Evolutionary conservation across 305 asterid species (phyloP).

Genomic region (Plantago coronopus): DNA sequence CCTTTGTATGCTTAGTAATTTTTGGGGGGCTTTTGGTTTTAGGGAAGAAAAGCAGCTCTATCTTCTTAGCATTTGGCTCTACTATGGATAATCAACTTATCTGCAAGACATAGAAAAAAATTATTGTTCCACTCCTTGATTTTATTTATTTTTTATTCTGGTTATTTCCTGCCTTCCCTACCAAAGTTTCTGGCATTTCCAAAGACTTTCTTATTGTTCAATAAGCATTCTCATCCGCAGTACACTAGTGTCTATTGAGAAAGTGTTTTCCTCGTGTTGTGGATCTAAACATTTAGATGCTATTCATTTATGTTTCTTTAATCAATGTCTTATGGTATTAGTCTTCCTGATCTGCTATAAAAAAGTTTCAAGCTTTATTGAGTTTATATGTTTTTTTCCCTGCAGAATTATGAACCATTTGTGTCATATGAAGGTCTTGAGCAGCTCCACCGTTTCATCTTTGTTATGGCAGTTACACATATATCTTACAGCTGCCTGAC

Average conservation of each 20-base stretch:
- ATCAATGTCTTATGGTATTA: neutral
- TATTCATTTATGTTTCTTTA: slow-evolving; percentile 2
- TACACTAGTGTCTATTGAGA: too few relatives aligned
- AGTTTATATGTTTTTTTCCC: slow-evolving; percentile 6
- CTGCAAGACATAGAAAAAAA: too few relatives aligned
- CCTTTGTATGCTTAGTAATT: too few relatives aligned
- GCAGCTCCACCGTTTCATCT: slow-evolving; percentile 97
- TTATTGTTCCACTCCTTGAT: too few relatives aligned
- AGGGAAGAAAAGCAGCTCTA: too few relatives aligned
- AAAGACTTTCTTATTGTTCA: neutral
- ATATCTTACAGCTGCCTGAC: slow-evolving; percentile 95
- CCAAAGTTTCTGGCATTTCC: too few relatives aligned
- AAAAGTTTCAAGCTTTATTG: neutral
- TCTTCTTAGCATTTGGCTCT: too few relatives aligned
- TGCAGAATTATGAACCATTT: slow-evolving; percentile 87
- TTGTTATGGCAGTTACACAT: slow-evolving; percentile 96
- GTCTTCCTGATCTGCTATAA: neutral
- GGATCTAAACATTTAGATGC: slow-evolving; percentile 2
- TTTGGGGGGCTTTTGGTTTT: too few relatives aligned
- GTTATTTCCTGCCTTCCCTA: too few relatives aligned
- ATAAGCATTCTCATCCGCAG: neutral
- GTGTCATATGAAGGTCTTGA: slow-evolving; percentile 98
- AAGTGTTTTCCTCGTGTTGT: neutral
- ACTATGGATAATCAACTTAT: too few relatives aligned
- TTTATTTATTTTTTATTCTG: too few relatives aligned